Percentiles rank a stretch among this genome's conserved stretches.
These are phyloP conservation scores for Oryza nivara DNA, from an alignment of 176 grass and related monocot species.

Conservation along the genomic window DNA sequence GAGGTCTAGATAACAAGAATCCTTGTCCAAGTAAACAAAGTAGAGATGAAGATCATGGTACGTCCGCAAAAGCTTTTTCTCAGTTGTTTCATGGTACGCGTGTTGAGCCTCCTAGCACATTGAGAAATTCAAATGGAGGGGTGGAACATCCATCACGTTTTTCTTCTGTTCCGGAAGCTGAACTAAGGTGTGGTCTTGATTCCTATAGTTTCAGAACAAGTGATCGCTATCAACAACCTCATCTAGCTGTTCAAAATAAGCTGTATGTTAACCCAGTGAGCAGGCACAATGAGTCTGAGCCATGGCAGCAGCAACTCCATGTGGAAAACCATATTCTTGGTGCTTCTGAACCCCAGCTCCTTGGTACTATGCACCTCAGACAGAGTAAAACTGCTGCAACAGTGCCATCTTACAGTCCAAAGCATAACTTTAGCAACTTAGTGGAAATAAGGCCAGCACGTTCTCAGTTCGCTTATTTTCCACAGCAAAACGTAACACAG, in stretches of 20 bases:
- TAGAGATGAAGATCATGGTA: constrained; percentile 40
- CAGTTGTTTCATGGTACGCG: constrained; percentile 28
- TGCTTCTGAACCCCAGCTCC: constrained; percentile 21
- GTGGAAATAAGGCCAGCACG: constrained; percentile 39
- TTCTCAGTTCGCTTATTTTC: constrained; percentile 44
- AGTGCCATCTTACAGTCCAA: constrained; percentile 45
- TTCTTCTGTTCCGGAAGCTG: constrained; percentile 38
- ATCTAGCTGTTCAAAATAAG: constrained; percentile 45
- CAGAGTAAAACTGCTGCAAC: constrained; percentile 40
- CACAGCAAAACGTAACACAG: constrained; percentile 30
- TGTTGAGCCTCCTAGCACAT: constrained; percentile 22
- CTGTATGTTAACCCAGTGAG: constrained; percentile 26
- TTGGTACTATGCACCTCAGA: constrained; percentile 10
- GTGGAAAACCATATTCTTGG: constrained; percentile 40
- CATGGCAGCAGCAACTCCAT: constrained; percentile 24
- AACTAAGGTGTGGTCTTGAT: constrained; percentile 27
- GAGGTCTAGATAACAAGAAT: constrained; percentile 45
- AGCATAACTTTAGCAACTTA: constrained; percentile 31
- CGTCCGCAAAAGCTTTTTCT: constrained; percentile 17
- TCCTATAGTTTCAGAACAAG: constrained; percentile 34
- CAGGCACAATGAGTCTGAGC: constrained; percentile 28
- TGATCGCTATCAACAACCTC: constrained; percentile 37
- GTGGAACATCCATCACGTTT: constrained; percentile 32
- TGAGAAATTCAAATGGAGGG: constrained; percentile 32
- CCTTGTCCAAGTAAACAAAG: constrained; percentile 47